Evolutionary conservation across 2,329 filamentous ascomycete genomes (phyloP), one percentile per base, ranked within the genome.

Genomic region (Calonectria pseudoturangicola): DNA sequence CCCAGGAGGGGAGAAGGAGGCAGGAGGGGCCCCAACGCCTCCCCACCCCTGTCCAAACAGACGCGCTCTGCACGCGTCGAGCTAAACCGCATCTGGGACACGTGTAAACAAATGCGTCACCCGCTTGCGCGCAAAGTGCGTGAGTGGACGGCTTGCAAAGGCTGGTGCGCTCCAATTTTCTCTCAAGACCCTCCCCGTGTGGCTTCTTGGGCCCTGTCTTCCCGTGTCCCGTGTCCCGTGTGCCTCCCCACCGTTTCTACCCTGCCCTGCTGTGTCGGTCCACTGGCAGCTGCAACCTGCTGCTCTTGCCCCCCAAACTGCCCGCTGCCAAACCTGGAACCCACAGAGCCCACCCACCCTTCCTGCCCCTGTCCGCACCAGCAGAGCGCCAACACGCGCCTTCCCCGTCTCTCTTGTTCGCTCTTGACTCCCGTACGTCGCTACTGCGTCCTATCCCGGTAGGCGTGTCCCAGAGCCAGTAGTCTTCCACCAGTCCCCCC

Each of bases 71-170:
- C 67, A 73, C 82, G 82, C 79, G 83, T 75, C 54, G 51, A 74
- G 74, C 82, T 83, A 83, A 69, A 74, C 78, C 25, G 0, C 39
- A 73, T 74, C 39, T 58, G 76, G 83, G 73, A 83, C 79, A 25
- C 71, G 62, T 75, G 81, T 84, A 84, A 84, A 84, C 83, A 84
- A 83, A 83, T 82, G 82, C 81, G 80, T 82, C 81, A 82, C 79
- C 79, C 74, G 69, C 74, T 63, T 74, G 65, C 63, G 65, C 73
- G 54, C 54, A 60, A 58, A 58, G 54, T 58, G 51, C 25, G 54
- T 58, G 54, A 60, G 54, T 60, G 54, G 54, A 30, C 54, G 54
- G 21, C 50, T 60, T 43, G 54, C 54, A 60, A 41, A 60, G 54
- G 54, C 54, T 60, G 63, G 51, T 56, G 39, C 71, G 47, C 51